Base-by-base conservation (phyloP, 352 stramenopile species). In the Phytophthora macrochlamydospora region DNA sequence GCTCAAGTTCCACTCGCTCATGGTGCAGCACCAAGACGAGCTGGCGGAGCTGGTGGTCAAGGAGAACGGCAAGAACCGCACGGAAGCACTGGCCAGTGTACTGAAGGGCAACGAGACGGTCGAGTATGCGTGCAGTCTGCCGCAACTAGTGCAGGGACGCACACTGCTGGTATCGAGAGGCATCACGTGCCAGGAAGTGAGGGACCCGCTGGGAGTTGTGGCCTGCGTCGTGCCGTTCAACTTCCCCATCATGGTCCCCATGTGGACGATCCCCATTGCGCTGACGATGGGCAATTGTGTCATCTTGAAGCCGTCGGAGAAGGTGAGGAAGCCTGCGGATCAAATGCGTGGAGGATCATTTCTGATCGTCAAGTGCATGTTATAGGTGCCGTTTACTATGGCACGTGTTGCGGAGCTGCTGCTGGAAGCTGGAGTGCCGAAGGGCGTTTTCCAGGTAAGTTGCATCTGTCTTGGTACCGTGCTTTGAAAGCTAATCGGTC, bases 31-130 rank as follows among this genome's bases (percentile, higher is more conserved):
- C 70, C 81, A 95, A n/a, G 80, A 94, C 29, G 92, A 98, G 63
- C 72, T 99, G 46, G 95, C 96, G 6, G 78, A 94, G 31, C 67
- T 99, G 6, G 97, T 99, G 55, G 95, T 98, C 12, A 69, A 79
- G 14, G 97, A 99, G 78, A 99, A 89, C 50, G 97, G 97, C 18
- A 99, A 99, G 78, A 99, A 99, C 79, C 94, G 97, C 29, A 97
- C 93, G 33, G 97, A 99, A 75, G 97, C 96, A 24, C 78, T 98
- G 40, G 97, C 97, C 5, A 97, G 97, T 70, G 94, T 99, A 9
- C 78, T 98, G 45, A 99, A 99, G 77, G 97, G 95, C 14, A 99
- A 98, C 65, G 97, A 99, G 76, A 99, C 97, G 1, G 95, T 99
- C 30, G 97, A 99, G 79, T 99, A 98, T 71, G 97, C 97, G 3